A percentile compares a stretch with the other conserved stretches of the same genome.
Conservation (phyloP, 257 asterid genomes). For the Solanum megistacrolobum region DNA sequence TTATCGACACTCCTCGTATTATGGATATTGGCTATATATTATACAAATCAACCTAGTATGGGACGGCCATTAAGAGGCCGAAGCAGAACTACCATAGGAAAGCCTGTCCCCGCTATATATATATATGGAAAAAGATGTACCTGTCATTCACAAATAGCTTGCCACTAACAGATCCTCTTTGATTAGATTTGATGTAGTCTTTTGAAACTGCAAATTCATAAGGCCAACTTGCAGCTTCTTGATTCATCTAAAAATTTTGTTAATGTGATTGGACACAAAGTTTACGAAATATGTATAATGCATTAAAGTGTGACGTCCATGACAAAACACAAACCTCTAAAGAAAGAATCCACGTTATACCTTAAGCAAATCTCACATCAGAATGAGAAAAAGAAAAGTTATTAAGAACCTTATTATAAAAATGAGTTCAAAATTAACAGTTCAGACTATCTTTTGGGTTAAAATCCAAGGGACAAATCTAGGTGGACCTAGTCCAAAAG, state of each 20-base stretch:
- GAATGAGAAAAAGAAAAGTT: background rate
- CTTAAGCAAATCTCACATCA: background rate
- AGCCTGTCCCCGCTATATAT: background rate
- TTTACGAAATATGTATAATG: background rate
- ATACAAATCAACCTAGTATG: background rate
- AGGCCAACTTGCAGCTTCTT: constrained; percentile 55
- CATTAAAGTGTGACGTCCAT: background rate
- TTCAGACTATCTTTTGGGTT: background rate
- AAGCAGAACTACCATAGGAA: too few relatives aligned
- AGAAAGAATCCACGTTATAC: background rate
- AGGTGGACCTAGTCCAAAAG: fast-evolving
- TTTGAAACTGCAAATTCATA: constrained; percentile 39
- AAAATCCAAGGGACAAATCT: background rate
- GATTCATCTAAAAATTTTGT: constrained; percentile 25
- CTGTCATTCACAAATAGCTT: constrained; percentile 43
- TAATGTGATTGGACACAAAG: background rate
- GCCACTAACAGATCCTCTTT: constrained; percentile 51
- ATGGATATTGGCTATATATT: background rate
- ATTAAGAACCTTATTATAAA: background rate
- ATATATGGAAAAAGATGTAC: background rate
- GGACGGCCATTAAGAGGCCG: background rate
- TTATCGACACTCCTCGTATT: background rate
- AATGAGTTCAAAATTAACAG: background rate
- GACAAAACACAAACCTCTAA: background rate
- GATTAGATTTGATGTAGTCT: constrained; percentile 33